Evolutionary conservation across 352 stramenopile species (phyloP), one percentile per base, ranked within the genome.

Genomic region (Phytophthora multivora): DNA sequence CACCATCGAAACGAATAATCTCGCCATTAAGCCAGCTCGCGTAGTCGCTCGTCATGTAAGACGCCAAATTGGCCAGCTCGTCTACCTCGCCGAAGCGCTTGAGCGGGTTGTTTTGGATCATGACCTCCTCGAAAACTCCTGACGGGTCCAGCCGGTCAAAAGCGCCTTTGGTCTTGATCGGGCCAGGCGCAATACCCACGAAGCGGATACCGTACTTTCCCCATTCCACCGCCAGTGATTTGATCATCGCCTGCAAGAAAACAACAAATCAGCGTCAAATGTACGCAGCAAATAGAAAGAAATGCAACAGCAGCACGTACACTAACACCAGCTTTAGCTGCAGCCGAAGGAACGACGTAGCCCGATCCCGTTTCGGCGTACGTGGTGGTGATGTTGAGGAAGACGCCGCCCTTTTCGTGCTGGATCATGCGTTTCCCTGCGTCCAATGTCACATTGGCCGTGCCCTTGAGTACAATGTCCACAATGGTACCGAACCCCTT

Each of bases 381-480:
- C 16, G 91, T 98, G 51, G 96, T 97, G 33, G 89, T 98, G 70
- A 99, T 99, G 75, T 99, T 99, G 39, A 99, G 85, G 66, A 99
- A 98, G 6, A 95, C 77, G 19, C 89, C 92, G 35, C 79, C 77
- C 26, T 83, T 77, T 6, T 89, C 77, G n/a, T 75, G 77, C 45
- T 79, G 71, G 51, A 94, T 93, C 77, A 93, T 85, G 53, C 82
- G 80, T 54, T 93, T 90, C 40, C 83, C 87, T 0, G 80, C 83
- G 38, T 94, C 83, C 45, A 91, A 66, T 55, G 85, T 94, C 50
- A 96, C 82, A 63, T 94, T 94, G 61, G 84, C 84, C 25, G 83
- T 91, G 25, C 87, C 87, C 64, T 93, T 91, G 33, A 96, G 78
- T 51, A 94, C 97, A 73, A 99, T 99, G 45, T 98, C 96, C 64